Evolutionary conservation across 2,329 filamentous ascomycete genomes (phyloP).

Genomic region (Talaromyces verruculosus): DNA sequence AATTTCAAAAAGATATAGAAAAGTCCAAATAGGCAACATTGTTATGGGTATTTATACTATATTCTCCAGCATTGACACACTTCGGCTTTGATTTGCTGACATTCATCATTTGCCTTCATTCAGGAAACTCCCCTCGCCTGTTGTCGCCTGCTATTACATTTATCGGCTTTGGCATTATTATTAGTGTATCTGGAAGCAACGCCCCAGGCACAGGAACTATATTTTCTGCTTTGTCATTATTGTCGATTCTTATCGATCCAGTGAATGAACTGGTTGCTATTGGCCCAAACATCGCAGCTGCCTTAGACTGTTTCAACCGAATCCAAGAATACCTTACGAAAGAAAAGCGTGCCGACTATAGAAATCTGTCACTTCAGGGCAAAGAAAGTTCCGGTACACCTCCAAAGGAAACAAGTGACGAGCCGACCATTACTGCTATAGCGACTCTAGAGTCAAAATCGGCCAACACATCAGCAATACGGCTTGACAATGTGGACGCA

Average conservation of each 20-base stretch:
- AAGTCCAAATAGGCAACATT: slow-evolving; percentile 43
- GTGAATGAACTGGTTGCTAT: slow-evolving; percentile 27
- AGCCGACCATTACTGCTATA: not conserved
- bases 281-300: slow-evolving; percentile 38
- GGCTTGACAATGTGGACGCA: slow-evolving; percentile 11
- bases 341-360: slow-evolving; percentile 13
- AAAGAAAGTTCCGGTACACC: not conserved
- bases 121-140: slow-evolving; percentile 17
- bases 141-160: slow-evolving; percentile 16
- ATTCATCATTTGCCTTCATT: not conserved
- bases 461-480: not conserved
- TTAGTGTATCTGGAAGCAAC: not conserved
- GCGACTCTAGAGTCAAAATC: not conserved
- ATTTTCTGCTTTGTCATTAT: slow-evolving; percentile 30
- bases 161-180: slow-evolving; percentile 11
- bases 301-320: slow-evolving; percentile 42
- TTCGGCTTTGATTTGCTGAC: not conserved
- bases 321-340: slow-evolving; percentile 39
- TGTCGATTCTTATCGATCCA: slow-evolving; percentile 28
- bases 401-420: not conserved
- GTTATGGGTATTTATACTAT: slow-evolving; percentile 30
- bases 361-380: not conserved
- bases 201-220: slow-evolving; percentile 29
- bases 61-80: not conserved
- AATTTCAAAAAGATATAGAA: slow-evolving; percentile 43